phyloP scores from a whole-genome alignment of 2,329 filamentous ascomycete genomes.

The Neonectria sp. region DNA sequence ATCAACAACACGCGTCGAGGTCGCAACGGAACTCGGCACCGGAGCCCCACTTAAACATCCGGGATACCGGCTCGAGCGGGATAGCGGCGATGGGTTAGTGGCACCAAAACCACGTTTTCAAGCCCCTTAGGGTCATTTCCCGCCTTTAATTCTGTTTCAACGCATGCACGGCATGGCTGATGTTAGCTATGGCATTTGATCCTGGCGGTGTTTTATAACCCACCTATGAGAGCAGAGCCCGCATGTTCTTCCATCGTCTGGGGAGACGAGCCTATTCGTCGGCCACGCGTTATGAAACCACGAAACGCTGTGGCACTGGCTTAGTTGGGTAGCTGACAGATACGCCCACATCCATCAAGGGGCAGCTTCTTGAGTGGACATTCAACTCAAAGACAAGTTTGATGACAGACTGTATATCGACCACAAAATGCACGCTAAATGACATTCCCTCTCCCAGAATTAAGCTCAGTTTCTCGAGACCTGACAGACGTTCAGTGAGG shows the following conservation, averaged over 20 bases:
- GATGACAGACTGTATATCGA: too few relatives aligned
- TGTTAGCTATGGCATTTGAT: neutral
- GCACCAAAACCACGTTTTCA: neutral
- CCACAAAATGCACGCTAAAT: too few relatives aligned
- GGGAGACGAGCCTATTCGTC: neutral
- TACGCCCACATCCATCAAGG: too few relatives aligned
- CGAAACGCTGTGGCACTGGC: neutral
- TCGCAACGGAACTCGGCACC: conserved; percentile 9
- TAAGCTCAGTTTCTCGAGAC: too few relatives aligned
- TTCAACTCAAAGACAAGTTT: too few relatives aligned
- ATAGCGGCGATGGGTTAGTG: neutral
- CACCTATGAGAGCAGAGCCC: neutral
- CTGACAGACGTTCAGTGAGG: neutral
- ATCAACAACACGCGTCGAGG: neutral
- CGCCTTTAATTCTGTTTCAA: conserved; percentile 3
- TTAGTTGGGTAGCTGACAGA: neutral
- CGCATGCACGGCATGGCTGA: neutral
- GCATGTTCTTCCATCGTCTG: neutral
- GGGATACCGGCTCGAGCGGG: conserved; percentile 12
- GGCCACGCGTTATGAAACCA: neutral
- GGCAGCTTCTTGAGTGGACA: too few relatives aligned
- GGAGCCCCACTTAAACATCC: neutral
- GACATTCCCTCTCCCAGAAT: too few relatives aligned
- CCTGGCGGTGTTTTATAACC: neutral
- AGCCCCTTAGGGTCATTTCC: conserved; percentile 7